Evolutionary conservation across 345 rosid species (phyloP), one percentile per base, ranked within the genome.

Genomic region (Cardamine occulta): DNA sequence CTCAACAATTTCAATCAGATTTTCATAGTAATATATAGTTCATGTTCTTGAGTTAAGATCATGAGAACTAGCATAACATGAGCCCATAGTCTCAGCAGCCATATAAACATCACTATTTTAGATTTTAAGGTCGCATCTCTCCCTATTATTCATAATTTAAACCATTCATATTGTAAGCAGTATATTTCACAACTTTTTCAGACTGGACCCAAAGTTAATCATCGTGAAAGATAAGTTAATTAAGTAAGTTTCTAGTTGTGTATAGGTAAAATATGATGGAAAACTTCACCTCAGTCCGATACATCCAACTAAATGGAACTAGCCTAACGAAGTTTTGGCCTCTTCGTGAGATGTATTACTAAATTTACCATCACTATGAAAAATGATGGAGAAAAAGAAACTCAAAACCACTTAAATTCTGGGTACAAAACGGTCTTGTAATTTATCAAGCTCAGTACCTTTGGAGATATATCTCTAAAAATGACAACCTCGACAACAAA

Each of bases 151-250:
- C 28, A 28, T 2, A 68, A 68, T 39, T 68, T 54, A 24, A 54
- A 53, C 52, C 63, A 39, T 68, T 54, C 7, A 68, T 7, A 54
- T 68, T 68, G 26, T 54, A 54, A n/a, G 72, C 3, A 1, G 26
- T 53, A 28, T 68, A 68, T 51, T 53, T 68, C 3, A 68, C 2
- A 37, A 39, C 18, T 4, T 68, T 37, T 4, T 53, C 51, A 23
- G 26, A 68, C n/a, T 54, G 39, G 51, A 39, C 72, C 72, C 35
- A 53, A 0, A 54, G 52, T 52, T 32, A 32, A 32, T 8, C 23
- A 68, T 54, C 51, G 9, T 45, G n/a, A 44, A 45, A 45, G n/a
- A n/a, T n/a, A n/a, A n/a, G n/a, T 21, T 21, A 21, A 21, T 21
- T 21, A 21, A 21, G 23, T 21, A 21, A 21, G 23, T 21, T 21